These are phyloP conservation scores for Nymphaea thermarum DNA, from an alignment of 164 flowering plant genomes.

Conservation along the genomic window DNA sequence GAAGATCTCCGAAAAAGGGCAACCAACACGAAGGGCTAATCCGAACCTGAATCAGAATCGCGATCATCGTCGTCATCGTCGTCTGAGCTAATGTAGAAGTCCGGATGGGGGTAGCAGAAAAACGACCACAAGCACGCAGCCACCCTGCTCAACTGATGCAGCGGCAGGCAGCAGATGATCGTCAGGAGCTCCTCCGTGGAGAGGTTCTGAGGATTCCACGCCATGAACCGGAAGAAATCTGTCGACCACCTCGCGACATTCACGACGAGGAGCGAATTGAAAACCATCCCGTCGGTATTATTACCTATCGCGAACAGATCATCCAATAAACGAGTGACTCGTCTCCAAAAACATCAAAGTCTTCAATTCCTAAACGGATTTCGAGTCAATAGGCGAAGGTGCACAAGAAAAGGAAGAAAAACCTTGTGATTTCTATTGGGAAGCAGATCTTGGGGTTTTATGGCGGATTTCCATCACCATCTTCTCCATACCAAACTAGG, in stretches of 20 bases:
- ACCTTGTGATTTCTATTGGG: too few relatives aligned
- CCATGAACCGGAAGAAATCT: constrained; percentile 58
- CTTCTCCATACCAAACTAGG: too few relatives aligned
- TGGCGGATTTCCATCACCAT: too few relatives aligned
- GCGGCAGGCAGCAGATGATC: constrained; percentile 68
- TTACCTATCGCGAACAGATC: too few relatives aligned
- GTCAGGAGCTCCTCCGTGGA: constrained; percentile 38
- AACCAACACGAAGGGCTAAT: background rate
- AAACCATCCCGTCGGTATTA: constrained; percentile 31
- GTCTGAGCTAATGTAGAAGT: constrained; percentile 8
- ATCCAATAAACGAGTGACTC: too few relatives aligned
- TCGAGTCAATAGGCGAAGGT: too few relatives aligned
- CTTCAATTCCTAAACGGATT: too few relatives aligned
- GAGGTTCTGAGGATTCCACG: constrained; percentile 74
- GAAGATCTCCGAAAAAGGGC: background rate
- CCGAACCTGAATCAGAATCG: constrained; percentile 12
- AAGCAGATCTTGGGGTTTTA: too few relatives aligned
- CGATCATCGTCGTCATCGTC: background rate
- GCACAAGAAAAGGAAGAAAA: too few relatives aligned
- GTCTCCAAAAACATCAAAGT: too few relatives aligned
- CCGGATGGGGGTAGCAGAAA: constrained; percentile 41
- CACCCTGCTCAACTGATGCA: constrained; percentile 54
- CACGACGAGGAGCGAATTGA: constrained; percentile 41
- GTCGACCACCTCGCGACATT: constrained; percentile 62
- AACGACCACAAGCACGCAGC: constrained; percentile 47